Evolutionary conservation across 2,329 filamentous ascomycete species (phyloP).

Genomic region (Dothistroma pini): DNA sequence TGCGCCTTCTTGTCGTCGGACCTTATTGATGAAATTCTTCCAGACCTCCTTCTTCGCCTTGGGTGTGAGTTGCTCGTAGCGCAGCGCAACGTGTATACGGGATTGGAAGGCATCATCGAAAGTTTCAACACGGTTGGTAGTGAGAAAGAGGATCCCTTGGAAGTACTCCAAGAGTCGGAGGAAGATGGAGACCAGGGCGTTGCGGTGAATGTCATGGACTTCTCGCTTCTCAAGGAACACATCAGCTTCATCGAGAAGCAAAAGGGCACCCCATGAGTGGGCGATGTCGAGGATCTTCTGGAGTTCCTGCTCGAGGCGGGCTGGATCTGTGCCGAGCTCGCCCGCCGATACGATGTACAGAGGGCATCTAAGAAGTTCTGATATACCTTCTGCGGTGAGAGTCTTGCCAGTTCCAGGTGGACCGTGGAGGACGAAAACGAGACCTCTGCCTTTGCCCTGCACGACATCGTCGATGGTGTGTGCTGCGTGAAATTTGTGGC

Average conservation of each 20-base stretch:
- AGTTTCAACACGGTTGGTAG: slow-evolving; percentile 81
- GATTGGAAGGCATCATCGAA: slow-evolving; percentile 91
- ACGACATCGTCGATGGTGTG: slow-evolving; percentile 73
- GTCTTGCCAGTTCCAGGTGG: slow-evolving; percentile 88
- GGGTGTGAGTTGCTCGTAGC: slow-evolving; percentile 69
- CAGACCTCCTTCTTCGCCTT: slow-evolving; percentile 77
- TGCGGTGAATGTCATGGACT: slow-evolving; percentile 78
- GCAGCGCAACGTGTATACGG: slow-evolving; percentile 78
- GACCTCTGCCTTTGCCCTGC: slow-evolving; percentile 76
- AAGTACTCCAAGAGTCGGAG: slow-evolving; percentile 85
- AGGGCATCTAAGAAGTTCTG: slow-evolving; percentile 75
- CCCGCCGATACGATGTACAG: slow-evolving; percentile 80
- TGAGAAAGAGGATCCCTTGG: slow-evolving; percentile 84
- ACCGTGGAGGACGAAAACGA: slow-evolving; percentile 78
- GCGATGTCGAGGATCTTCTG: slow-evolving; percentile 83
- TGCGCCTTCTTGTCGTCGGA: slow-evolving; percentile 61
- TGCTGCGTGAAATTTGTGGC: slow-evolving; percentile 76
- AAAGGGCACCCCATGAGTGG: slow-evolving; percentile 78
- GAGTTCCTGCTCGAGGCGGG: slow-evolving; percentile 69
- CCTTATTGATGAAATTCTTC: slow-evolving; percentile 76
- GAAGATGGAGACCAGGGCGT: slow-evolving; percentile 83
- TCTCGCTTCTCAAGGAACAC: slow-evolving; percentile 81
- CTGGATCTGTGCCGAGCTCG: slow-evolving; percentile 74
- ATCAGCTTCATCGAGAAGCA: slow-evolving; percentile 81
- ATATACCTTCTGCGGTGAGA: slow-evolving; percentile 80